phyloP scores from a whole-genome alignment of 2,329 filamentous ascomycete species.

The Colletotrichum magnum region DNA sequence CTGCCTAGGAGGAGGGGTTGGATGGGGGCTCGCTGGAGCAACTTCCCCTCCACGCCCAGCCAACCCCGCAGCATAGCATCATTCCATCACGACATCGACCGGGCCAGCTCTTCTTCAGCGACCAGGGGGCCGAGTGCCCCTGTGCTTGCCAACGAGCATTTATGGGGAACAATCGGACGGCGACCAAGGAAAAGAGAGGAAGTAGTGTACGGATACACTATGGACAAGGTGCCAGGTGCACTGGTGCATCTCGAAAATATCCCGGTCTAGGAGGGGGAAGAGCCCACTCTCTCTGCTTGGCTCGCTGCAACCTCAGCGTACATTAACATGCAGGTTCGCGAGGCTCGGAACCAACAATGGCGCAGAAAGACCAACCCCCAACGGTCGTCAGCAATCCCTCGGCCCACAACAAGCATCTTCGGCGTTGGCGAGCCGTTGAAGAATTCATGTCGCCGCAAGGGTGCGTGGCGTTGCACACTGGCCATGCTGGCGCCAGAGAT shows the following conservation, averaged over 20 bases:
- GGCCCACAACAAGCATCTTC: slow-evolving; percentile 36
- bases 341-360: slow-evolving; percentile 37
- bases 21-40: slow-evolving; percentile 24
- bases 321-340: slow-evolving; percentile 37
- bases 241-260: slow-evolving; percentile 35
- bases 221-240: background rate
- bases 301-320: slow-evolving; percentile 29
- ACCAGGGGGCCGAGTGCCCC: slow-evolving; percentile 20
- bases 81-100: slow-evolving; percentile 38
- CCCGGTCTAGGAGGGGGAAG: slow-evolving; percentile 27
- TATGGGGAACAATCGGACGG: slow-evolving; percentile 20
- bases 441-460: slow-evolving; percentile 37
- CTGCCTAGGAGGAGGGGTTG: slow-evolving; percentile 29
- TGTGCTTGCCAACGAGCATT: slow-evolving; percentile 10
- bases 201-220: background rate
- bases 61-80: slow-evolving; percentile 38
- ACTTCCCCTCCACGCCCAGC: slow-evolving; percentile 20
- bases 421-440: slow-evolving; percentile 38
- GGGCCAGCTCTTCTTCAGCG: slow-evolving; percentile 39
- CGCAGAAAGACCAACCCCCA: slow-evolving; percentile 24
- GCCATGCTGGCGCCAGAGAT: slow-evolving; percentile 2
- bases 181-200: slow-evolving; percentile 29
- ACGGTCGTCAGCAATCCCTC: slow-evolving; percentile 33
- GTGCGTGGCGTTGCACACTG: slow-evolving; percentile 12
- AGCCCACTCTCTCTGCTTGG: slow-evolving; percentile 14